Base-by-base conservation (phyloP, 345 rosid species). In the Carallia brachiata region DNA sequence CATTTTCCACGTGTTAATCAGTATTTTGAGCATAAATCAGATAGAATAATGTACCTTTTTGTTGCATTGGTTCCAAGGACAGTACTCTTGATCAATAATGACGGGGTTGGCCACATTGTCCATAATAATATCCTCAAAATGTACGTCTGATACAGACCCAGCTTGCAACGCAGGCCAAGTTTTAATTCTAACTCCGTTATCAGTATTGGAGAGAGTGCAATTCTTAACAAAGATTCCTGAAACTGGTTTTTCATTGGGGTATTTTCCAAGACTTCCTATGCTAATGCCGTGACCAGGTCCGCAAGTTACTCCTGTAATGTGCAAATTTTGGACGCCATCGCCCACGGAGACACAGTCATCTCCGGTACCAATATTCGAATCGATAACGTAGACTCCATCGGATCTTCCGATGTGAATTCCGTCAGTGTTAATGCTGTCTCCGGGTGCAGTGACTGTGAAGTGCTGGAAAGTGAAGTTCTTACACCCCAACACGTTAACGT, bases 261-360 rank as follows among this genome's bases (percentile, higher is more conserved):
- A 77, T 58, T 32, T 85, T 1, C 95, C 92, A 0, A 87, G 83
- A 71, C 89, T 89, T 32, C 92, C 90, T 6, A 85, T 54, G 65
- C 90, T 71, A 52, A 89, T 72, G 8, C 91, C 91, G 13, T 85
- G 89, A 40, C 94, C 94, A 1, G 90, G 88, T 23, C 87, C 88
- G 39, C 94, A 87, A 4, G 61, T 74, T 1, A 82, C 74, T 6
- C 63, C 59, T 32, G 62, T 69, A 2, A 84, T 37, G 23, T 37
- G 4, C 19, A 87, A 30, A 4, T 82, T 32, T 16, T 73, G 75
- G 73, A 74, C 64, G 12, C 91, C 89, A 34, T 84, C 84, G 0
- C 88, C 88, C 6, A 85, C 61, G 12, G 89, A 85, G 77, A 88
- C 16, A 1, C 90, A 88, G 12, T 85, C 89, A 36, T 85, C 91